Conservation (phyloP, 2,329 filamentous ascomycete genomes). For the Magnaporthiopsis rhizophila region DNA sequence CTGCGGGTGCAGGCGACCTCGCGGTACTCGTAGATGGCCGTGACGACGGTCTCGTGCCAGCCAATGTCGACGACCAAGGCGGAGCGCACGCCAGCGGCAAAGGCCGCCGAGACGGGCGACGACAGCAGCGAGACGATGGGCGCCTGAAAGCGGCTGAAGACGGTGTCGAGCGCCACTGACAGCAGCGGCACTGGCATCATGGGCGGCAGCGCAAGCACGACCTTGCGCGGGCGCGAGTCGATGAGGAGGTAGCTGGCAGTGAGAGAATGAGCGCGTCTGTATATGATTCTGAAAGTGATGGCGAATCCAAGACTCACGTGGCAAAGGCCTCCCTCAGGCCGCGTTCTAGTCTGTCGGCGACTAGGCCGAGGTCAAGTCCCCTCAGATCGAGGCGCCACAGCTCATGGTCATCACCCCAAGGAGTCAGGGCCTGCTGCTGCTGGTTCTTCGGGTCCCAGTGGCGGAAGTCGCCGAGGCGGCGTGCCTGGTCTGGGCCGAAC, state of each 20-base stretch:
- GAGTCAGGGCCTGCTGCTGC: conserved; percentile 14
- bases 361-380: conserved; percentile 65
- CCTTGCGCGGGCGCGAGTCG: conserved; percentile 66
- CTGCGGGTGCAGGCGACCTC: conserved; percentile 66
- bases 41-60: conserved; percentile 84
- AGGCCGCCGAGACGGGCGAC: conserved; percentile 61
- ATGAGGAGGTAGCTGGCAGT: conserved; percentile 50
- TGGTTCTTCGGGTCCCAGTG: conserved; percentile 47
- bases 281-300: conserved; percentile 9
- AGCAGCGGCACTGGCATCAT: conserved; percentile 15
- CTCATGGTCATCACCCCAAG: conserved; percentile 59
- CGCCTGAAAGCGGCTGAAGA: conserved; percentile 75
- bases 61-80: conserved; percentile 83
- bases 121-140: conserved; percentile 77
- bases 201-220: conserved; percentile 60
- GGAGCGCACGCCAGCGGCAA: conserved; percentile 78
- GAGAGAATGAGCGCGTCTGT: background rate
- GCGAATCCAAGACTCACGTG: conserved; percentile 46
- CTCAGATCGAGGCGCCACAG: conserved; percentile 73
- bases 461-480: conserved; percentile 74
- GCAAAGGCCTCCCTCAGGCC: conserved; percentile 74
- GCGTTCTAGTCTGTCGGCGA: conserved; percentile 82
- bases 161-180: conserved; percentile 60
- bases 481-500: conserved; percentile 68
- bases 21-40: conserved; percentile 82